Base-by-base conservation (phyloP, 345 rosid species). In the Durio zibethinus region DNA sequence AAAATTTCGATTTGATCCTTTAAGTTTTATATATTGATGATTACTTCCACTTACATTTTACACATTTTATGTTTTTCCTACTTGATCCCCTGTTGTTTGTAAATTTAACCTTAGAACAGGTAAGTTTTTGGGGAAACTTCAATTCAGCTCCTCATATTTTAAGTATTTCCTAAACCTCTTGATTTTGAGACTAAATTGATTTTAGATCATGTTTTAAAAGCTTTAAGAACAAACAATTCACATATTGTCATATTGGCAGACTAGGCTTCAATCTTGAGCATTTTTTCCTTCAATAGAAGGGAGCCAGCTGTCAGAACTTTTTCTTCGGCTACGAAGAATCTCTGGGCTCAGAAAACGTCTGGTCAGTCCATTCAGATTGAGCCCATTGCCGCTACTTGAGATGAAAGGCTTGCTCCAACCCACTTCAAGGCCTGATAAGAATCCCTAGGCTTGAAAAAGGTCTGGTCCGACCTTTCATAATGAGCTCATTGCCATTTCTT, bases 211-310 rank as follows among this genome's bases (percentile, higher is more conserved):
- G n/a, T n/a, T n/a, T n/a, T n/a, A n/a, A n/a, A n/a, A n/a, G n/a
- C n/a, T n/a, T n/a, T n/a, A n/a, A n/a, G n/a, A n/a, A n/a, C n/a
- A n/a, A n/a, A n/a, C n/a, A n/a, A n/a, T n/a, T n/a, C n/a, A n/a
- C n/a, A n/a, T n/a, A 75, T 59, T 35, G 33, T 72, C 74, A 48
- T 21, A 21, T 38, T 36, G 68, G 35, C 33, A 43, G 73, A 75
- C 36, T 38, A 7, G 66, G 23, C 54, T 65, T 53, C 42, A 71
- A 56, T 11, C 68, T 36, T 16, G 80, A 70, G 29, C 43, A 9
- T 36, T 64, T 57, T 35, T 29, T 0, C 67, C 18, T n/a, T 62
- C 40, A 72, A 50, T 33, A 21, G 63, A 64, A 45, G 74, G 50
- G 8, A 52, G 72, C 29, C 52, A 14, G n/a, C n/a, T n/a, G n/a